Evolutionary conservation across 768 basidiomycete genomes (phyloP), one percentile per base, ranked within the genome.

Genomic region (Termitomyces sp.): DNA sequence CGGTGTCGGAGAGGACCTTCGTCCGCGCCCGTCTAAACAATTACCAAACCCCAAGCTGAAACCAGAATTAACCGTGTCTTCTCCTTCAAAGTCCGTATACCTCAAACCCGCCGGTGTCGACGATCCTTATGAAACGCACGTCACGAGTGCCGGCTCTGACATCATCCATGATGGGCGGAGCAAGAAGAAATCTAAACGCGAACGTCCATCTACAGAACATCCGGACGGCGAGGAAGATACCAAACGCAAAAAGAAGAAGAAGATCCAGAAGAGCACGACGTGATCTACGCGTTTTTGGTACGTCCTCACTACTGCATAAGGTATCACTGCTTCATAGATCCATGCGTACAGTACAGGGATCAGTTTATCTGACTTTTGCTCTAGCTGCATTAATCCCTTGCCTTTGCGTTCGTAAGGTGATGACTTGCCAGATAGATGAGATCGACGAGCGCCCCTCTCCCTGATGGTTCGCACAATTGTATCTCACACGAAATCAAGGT

Each of bases 81-180:
- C 18, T 5, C 12, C 55, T 6, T 1, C 40, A 15, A n/a, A 42
- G 11, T 2, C 54, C 6, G 64, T 58, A 9, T 87, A 87, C 70
- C 63, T 85, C 61, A 86, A 84, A 65, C 86, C 86, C 38, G 74
- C 78, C 49, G 85, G 84, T 35, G 78, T 88, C 18, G 85, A 87
- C 60, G 83, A 77, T 46, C 82, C 80, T 38, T 71, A 75, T 57
- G 64, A 65, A 18, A 51, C 63, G 35, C 42, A 42, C 45, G 61
- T 53, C 53, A 36, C 60, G 50, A 51, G 33, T 32, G 51, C 46
- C 3, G 56, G 40, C 15, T 48, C 61, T 50, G 65, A 66, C 36
- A 58, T 70, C 59, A 67, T 71, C 52, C 65, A 67, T n/a, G 69
- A 72, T 50, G 69, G 70, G 24, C 70, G 74, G 49, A 65, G 62